A percentile compares a stretch with the other conserved stretches of the same genome.
Evolutionary conservation across 2,329 filamentous ascomycete species (phyloP).

Genomic region (Apiospora sp.): DNA sequence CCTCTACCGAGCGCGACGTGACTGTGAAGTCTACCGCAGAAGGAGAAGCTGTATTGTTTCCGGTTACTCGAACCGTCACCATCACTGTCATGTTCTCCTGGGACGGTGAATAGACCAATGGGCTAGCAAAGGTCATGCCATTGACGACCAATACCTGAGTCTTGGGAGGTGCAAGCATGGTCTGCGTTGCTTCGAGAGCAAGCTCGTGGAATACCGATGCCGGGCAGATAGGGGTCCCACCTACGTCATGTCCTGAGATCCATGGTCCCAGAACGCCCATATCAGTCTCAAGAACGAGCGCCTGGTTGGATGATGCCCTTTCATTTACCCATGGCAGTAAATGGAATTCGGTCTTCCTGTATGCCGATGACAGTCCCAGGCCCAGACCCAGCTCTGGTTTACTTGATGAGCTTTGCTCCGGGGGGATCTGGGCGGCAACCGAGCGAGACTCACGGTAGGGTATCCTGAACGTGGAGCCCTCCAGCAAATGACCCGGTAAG

Average conservation of each 20-base stretch:
- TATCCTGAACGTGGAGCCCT: slow-evolving; percentile 21
- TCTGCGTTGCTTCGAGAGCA: slow-evolving; percentile 23
- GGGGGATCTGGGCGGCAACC: too few species aligned
- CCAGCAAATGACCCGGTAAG: slow-evolving; percentile 25
- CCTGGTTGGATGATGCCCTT: slow-evolving; percentile 8
- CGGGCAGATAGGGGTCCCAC: slow-evolving; percentile 27
- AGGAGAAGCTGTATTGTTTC: background rate
- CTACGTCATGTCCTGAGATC: slow-evolving; percentile 25
- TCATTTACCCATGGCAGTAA: slow-evolving; percentile 24
- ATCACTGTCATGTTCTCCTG: background rate
- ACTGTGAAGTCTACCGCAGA: slow-evolving; percentile 10
- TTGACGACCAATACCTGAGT: slow-evolving; percentile 22
- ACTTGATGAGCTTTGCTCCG: background rate
- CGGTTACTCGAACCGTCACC: background rate
- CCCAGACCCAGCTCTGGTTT: too few species aligned
- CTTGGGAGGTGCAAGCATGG: background rate
- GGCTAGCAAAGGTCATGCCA: slow-evolving; percentile 23
- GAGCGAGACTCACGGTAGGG: slow-evolving; percentile 4
- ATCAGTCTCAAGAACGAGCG: slow-evolving; percentile 16
- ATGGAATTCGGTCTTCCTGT: too few species aligned
- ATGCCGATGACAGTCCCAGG: too few species aligned
- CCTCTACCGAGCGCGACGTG: background rate
- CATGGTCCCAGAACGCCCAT: slow-evolving; percentile 10
- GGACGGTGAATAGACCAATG: slow-evolving; percentile 20
- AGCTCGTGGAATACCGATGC: slow-evolving; percentile 28